Conservation (phyloP, 2,329 filamentous ascomycete species). For the Aspergillus sp. region DNA sequence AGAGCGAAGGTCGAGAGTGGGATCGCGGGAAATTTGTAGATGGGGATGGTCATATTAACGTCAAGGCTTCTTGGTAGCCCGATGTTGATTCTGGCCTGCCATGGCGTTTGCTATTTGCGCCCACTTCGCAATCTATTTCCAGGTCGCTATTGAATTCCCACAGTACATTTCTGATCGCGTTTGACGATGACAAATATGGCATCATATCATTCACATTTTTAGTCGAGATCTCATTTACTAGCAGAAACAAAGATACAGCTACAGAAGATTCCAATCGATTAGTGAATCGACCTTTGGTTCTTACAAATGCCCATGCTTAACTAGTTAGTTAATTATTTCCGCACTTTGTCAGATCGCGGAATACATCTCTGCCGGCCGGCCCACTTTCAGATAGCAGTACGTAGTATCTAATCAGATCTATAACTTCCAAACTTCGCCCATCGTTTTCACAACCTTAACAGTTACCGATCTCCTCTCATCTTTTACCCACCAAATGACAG, state of each 20-base stretch:
- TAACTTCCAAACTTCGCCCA: background rate
- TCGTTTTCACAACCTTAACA: background rate
- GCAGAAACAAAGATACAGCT: background rate
- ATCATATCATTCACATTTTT: background rate
- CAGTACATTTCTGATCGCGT: background rate
- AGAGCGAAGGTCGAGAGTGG: conserved; percentile 68
- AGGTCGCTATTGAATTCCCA: background rate
- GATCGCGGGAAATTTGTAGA: conserved; percentile 63
- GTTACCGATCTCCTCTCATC: background rate
- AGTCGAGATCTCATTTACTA: background rate
- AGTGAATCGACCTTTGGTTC: background rate
- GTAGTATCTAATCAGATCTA: conserved; percentile 5
- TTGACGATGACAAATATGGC: too few species aligned
- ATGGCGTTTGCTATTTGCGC: background rate
- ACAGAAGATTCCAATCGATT: background rate
- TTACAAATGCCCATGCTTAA: background rate
- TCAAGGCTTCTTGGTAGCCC: conserved; percentile 50
- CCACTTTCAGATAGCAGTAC: background rate
- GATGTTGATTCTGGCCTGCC: background rate
- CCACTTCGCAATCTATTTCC: too few species aligned
- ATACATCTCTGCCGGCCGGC: conserved; percentile 5
- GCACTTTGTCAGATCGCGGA: conserved; percentile 28
- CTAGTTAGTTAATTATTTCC: conserved; percentile 10
- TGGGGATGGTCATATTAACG: conserved; percentile 53
- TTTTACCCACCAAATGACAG: conserved; percentile 43